A percentile compares a stretch with the other conserved stretches of the same genome.
Evolutionary conservation across 1,284 basidiomycete genomes (phyloP).

Genomic region (Microbotryum lychnidis-dioicae): DNA sequence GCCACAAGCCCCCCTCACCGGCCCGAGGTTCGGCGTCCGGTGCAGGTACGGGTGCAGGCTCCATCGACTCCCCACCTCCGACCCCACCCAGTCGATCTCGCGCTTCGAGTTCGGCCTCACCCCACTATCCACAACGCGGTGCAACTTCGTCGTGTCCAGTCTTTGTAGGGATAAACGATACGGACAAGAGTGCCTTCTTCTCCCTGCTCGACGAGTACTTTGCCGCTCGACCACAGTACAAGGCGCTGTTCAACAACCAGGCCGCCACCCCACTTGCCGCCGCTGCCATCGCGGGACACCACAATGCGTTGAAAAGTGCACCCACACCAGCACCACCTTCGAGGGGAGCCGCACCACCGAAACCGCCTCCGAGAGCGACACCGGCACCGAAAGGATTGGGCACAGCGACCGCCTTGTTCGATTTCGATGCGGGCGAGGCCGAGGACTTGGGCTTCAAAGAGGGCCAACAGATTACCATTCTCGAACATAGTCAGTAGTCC

Average conservation of each 20-base stretch:
- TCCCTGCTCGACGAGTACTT: constrained; percentile 32
- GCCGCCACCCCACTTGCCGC: neutral
- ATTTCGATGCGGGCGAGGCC: constrained; percentile 5
- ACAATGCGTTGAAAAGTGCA: neutral
- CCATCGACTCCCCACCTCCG: neutral
- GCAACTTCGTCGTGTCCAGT: neutral
- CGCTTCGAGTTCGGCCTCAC: neutral
- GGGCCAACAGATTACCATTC: constrained; percentile 15
- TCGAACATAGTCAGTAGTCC: constrained; percentile 21
- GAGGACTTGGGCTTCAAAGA: constrained; percentile 25
- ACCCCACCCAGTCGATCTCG: neutral
- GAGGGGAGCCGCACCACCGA: neutral
- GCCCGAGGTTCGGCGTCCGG: neutral
- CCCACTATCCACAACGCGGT: neutral
- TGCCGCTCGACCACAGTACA: constrained; percentile 17
- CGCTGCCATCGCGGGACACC: too few relatives aligned
- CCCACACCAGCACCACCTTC: neutral
- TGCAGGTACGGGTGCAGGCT: neutral
- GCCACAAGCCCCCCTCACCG: neutral
- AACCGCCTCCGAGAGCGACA: neutral
- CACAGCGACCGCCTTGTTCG: constrained; percentile 21
- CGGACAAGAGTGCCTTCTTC: constrained; percentile 27
- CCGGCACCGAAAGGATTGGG: constrained; percentile 3
- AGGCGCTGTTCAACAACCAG: constrained; percentile 5
- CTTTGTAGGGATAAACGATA: constrained; percentile 8